Base-by-base conservation (phyloP, 257 asterid genomes). In the Petunia secreta region DNA sequence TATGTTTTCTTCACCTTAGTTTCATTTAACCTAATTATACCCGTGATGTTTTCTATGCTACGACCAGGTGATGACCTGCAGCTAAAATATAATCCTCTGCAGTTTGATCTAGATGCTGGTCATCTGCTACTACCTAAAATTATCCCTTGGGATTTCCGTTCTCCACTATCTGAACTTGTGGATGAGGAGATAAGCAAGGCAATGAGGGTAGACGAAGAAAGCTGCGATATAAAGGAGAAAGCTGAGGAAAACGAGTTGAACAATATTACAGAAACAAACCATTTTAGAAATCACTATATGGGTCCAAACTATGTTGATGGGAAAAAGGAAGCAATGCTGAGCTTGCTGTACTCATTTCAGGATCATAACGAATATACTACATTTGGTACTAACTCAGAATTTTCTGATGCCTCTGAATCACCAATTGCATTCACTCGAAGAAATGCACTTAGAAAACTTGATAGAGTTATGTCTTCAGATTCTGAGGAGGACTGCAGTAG, bases 21-120 rank as follows among this genome's bases (percentile, higher is more conserved):
- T 80, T 64, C 53, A 14, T 77, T 79, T 48, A 55, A 52, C 53
- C 60, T 43, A 58, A 63, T 41, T 77, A 71, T 1, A 50, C 52
- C 75, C 8, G 6, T 57, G 77, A 74, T 82, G 63, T 52, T 44
- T 52, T 15, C 60, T 46, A n/a, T 50, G 13, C 52, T 79, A 83
- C 80, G 80, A 82, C 67, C 91, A 95, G 97, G 91, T 69, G 71
- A 80, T 82, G 81, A 82, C 76, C 79, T 79, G 80, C 85, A 79
- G 78, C 75, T 67, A 52, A 77, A 86, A 41, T 89, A 87, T 79
- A 84, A 89, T 85, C 97, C 94, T 75, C 88, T 86, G 82, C 85
- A 80, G 54, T 94, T 94, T 86, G 97, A 94, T 84, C 88, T 91
- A 85, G 93, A 94, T 81, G 98, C 99, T 84, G 93, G 92, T 83